phyloP scores from a whole-genome alignment of 148 eudicot species.

The Camellia japonica region DNA sequence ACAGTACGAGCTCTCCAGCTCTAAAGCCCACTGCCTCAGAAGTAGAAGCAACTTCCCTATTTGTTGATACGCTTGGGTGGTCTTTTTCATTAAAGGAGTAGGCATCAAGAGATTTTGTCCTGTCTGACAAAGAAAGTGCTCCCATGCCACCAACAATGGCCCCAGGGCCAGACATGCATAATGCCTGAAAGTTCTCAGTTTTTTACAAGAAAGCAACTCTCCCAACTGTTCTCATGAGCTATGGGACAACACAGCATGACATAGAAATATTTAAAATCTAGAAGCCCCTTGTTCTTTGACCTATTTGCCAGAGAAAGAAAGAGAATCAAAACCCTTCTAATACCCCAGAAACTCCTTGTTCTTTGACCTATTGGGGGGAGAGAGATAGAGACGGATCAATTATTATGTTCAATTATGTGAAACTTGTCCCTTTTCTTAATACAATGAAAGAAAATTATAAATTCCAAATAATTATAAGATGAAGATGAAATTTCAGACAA shows the following conservation, averaged over 20 bases:
- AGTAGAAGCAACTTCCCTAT: conserved; percentile 43
- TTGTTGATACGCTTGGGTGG: conserved; percentile 22
- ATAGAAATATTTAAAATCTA: conserved; percentile 1
- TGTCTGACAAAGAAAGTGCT: conserved; percentile 40
- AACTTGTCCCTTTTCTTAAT: background rate
- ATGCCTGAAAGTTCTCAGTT: conserved; percentile 36
- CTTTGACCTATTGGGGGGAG: background rate
- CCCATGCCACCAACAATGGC: conserved; percentile 43
- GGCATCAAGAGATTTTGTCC: conserved; percentile 64
- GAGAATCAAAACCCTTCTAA: background rate
- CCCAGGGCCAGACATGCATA: conserved; percentile 84
- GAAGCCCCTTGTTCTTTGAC: conserved; percentile 5
- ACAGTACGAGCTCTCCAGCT: conserved; percentile 52
- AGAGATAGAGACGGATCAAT: background rate
- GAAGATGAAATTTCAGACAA: background rate
- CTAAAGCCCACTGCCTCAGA: conserved; percentile 50
- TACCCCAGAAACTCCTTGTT: conserved; percentile 5
- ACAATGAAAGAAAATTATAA: conserved; percentile 3
- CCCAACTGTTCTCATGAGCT: conserved; percentile 19
- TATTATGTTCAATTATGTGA: background rate
- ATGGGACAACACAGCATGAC: conserved; percentile 3
- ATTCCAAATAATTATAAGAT: background rate
- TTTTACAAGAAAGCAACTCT: conserved; percentile 19
- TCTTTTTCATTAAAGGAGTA: conserved; percentile 36
- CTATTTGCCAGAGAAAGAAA: conserved; percentile 2